phyloP scores from a whole-genome alignment of 2,329 filamentous ascomycete genomes.

The Endoconidiophora polonica region DNA sequence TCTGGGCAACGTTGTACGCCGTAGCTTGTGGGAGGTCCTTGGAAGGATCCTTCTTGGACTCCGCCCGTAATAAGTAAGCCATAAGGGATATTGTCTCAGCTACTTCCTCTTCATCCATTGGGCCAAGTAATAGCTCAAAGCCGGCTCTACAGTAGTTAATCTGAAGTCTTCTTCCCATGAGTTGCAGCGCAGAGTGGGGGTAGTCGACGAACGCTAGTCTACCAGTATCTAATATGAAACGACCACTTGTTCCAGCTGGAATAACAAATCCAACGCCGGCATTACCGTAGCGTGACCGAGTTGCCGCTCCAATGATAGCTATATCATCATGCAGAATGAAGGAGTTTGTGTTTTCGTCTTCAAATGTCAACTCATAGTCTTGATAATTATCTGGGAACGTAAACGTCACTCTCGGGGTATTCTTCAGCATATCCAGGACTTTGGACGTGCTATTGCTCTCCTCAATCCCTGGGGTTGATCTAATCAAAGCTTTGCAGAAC shows the following conservation, averaged over 20 bases:
- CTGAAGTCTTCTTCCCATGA: constrained; percentile 61
- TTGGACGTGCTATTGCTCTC: constrained; percentile 15
- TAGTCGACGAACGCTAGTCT: constrained; percentile 64
- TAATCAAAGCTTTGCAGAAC: constrained; percentile 22
- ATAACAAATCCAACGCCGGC: constrained; percentile 42
- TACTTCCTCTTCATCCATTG: constrained; percentile 42
- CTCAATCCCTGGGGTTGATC: constrained; percentile 11
- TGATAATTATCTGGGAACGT: constrained; percentile 54
- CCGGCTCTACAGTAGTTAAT: constrained; percentile 43
- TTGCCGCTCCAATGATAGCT: constrained; percentile 36
- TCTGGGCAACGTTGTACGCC: constrained; percentile 24
- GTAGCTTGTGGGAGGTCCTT: constrained; percentile 12
- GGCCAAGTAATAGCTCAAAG: constrained; percentile 34
- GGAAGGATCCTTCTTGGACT: constrained; percentile 23
- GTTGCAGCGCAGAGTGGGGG: constrained; percentile 60
- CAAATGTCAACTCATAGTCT: constrained; percentile 60
- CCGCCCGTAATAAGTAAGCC: constrained; percentile 47
- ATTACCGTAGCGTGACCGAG: constrained; percentile 12
- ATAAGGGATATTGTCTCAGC: constrained; percentile 61
- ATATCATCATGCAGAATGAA: constrained; percentile 52
- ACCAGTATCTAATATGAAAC: constrained; percentile 61
- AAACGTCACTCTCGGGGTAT: constrained; percentile 61
- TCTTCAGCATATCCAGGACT: constrained; percentile 48
- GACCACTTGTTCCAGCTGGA: constrained; percentile 47
- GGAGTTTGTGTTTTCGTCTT: constrained; percentile 72